These are phyloP conservation scores for Elaeagnus macrophylla DNA, from an alignment of 306 rosid species.

Conservation along the genomic window DNA sequence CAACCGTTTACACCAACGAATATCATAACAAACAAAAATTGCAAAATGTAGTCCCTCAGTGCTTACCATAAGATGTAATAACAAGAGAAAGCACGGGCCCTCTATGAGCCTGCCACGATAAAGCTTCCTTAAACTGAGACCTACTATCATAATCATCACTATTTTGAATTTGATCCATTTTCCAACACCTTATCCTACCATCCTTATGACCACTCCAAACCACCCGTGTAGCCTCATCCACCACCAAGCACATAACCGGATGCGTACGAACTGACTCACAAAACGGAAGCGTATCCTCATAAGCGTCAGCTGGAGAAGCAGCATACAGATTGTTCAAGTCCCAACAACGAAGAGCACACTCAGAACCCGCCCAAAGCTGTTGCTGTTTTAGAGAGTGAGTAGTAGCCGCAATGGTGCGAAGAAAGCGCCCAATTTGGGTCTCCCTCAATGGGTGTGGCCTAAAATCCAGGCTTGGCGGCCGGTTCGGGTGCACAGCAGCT, in stretches of 20 bases:
- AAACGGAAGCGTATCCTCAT: constrained; percentile 68
- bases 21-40: too few species aligned
- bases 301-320: constrained; percentile 32
- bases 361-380: constrained; percentile 72
- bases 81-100: constrained; percentile 42
- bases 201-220: constrained; percentile 91
- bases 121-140: constrained; percentile 36
- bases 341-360: constrained; percentile 67
- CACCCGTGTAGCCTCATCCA: constrained; percentile 54
- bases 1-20: too few species aligned
- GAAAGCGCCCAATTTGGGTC: constrained; percentile 69
- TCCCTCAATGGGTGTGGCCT: constrained; percentile 87
- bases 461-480: constrained; percentile 68
- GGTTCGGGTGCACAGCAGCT: constrained; percentile 59
- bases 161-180: constrained; percentile 30
- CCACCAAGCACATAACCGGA: constrained; percentile 63
- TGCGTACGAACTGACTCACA: constrained; percentile 50
- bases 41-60: neutral
- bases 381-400: constrained; percentile 21
- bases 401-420: constrained; percentile 48
- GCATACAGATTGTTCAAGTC: constrained; percentile 51
- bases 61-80: constrained; percentile 36
- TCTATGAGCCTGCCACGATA: constrained; percentile 46
- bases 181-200: constrained; percentile 77
- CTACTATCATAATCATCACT: neutral